These are phyloP conservation scores for Blastocladiella britannica DNA, from an alignment of 192 early-diverging fungal genomes.

Conservation along the genomic window DNA sequence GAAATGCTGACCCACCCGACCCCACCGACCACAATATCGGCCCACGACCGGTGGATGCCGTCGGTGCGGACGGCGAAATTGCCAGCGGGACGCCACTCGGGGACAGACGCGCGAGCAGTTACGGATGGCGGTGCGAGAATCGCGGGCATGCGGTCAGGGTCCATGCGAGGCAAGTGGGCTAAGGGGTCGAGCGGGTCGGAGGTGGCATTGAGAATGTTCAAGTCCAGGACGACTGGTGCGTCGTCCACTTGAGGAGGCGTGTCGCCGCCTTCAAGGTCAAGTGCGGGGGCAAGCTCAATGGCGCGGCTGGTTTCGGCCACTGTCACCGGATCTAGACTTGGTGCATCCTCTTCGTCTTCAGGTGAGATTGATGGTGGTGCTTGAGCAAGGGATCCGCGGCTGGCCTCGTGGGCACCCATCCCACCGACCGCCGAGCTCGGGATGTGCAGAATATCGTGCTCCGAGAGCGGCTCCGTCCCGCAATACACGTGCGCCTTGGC, in stretches of 20 bases:
- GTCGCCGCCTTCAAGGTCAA: too few species aligned
- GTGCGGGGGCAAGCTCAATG: too few species aligned
- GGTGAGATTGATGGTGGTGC: not conserved
- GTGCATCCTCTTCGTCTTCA: too few species aligned
- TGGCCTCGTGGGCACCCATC: not conserved
- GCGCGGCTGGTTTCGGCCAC: too few species aligned
- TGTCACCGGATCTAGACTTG: too few species aligned
- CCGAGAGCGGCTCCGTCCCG: too few species aligned
- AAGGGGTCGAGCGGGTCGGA: not conserved
- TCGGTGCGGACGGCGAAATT: conserved; percentile 17
- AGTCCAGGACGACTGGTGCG: too few species aligned
- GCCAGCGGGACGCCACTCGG: conserved; percentile 15
- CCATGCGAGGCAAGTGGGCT: conserved; percentile 11
- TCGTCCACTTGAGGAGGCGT: too few species aligned
- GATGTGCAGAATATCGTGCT: not conserved
- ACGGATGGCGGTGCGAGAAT: conserved; percentile 17
- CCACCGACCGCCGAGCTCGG: not conserved
- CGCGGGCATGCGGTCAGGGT: conserved; percentile 14
- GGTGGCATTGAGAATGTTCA: not conserved
- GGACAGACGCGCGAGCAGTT: conserved; percentile 11
- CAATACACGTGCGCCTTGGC: conserved; percentile 12
- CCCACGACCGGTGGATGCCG: conserved; percentile 18
- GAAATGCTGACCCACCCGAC: conserved; percentile 40
- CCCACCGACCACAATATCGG: conserved; percentile 37
- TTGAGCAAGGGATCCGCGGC: not conserved